These are phyloP conservation scores for Rhodotorula graminis DNA, from an alignment of 768 basidiomycete genomes.

Conservation along the genomic window DNA sequence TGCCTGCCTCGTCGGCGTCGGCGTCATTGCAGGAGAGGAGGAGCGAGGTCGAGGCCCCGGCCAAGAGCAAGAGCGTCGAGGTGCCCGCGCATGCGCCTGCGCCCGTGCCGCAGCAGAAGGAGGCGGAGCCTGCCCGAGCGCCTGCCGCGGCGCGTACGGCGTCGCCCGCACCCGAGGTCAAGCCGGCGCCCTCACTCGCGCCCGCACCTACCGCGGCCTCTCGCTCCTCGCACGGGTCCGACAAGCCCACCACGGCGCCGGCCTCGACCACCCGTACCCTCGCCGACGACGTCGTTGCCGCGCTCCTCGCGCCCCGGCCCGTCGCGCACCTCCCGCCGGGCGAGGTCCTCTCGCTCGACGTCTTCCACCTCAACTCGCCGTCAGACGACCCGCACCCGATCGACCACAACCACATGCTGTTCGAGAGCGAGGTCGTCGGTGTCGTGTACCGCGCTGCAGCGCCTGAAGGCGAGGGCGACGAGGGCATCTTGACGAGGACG, in stretches of 20 bases:
- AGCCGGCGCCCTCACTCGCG: too few species aligned
- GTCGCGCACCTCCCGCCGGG: constrained; percentile 5
- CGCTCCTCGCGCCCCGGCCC: background rate
- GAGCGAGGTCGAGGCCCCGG: background rate
- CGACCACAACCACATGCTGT: constrained; percentile 29
- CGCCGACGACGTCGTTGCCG: constrained; percentile 9
- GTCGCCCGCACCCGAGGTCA: background rate
- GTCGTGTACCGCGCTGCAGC: constrained; percentile 12
- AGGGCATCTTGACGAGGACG: constrained; percentile 6
- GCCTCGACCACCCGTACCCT: background rate
- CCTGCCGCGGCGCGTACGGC: background rate
- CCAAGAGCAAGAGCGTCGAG: background rate
- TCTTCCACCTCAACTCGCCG: constrained; percentile 34
- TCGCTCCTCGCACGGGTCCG: background rate
- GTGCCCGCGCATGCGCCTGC: background rate
- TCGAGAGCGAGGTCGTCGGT: constrained; percentile 22
- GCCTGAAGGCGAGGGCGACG: background rate
- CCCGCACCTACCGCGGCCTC: too few species aligned
- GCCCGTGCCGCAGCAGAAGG: too few species aligned
- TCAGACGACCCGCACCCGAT: constrained; percentile 24
- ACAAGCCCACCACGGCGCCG: background rate
- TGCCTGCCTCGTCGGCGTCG: background rate
- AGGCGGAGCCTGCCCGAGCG: background rate
- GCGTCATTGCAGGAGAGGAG: background rate
- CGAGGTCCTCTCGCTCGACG: constrained; percentile 18